Base-by-base conservation (phyloP, 106 monocot species). In the Acorus calamus region DNA sequence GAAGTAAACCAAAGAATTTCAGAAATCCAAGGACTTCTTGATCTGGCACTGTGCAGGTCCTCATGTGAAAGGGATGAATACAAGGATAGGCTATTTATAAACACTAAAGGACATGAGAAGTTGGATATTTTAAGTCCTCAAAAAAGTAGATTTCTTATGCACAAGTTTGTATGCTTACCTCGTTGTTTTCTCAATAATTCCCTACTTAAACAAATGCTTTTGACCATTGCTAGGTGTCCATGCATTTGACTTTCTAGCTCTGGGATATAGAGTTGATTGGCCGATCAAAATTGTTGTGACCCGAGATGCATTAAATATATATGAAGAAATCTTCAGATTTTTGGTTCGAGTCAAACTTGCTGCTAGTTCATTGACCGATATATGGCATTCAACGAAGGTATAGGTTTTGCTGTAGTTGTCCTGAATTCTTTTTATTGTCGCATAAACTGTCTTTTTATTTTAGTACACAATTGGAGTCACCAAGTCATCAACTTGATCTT, bases 181-280 rank as follows among this genome's bases (percentile, higher is more conserved):
- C n/a, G n/a, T n/a, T 48, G 53, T 52, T 56, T 54, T 53, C 57
- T 53, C 44, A 0, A 60, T 70, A 12, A 53, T 28, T 28, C 28
- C 28, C 28, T 0, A 28, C 28, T 28, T 28, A 28, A 28, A 28
- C n/a, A 28, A 28, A 28, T 28, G 28, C 28, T 28, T 28, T 28
- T 28, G 28, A 28, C 28, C 28, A 76, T 68, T 80, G 52, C 44
- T 67, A 87, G 90, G 80, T 70, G 61, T 89, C 49, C 46, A 66
- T 73, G 49, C 84, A 44, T 83, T 96, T 62, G 74, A 96, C 63
- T 80, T 62, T 53, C 57, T 96, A 46, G 55, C 62, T 46, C 75
- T 96, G 74, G 96, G 87, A 62, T 96, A 82, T 65, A 83, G 68
- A 80, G 80, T 87, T 57, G 87, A 88, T 14, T 96, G 96, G 96